These are phyloP conservation scores for Holtermanniella nyarrowii DNA, from an alignment of 768 basidiomycete genomes.

Conservation along the genomic window DNA sequence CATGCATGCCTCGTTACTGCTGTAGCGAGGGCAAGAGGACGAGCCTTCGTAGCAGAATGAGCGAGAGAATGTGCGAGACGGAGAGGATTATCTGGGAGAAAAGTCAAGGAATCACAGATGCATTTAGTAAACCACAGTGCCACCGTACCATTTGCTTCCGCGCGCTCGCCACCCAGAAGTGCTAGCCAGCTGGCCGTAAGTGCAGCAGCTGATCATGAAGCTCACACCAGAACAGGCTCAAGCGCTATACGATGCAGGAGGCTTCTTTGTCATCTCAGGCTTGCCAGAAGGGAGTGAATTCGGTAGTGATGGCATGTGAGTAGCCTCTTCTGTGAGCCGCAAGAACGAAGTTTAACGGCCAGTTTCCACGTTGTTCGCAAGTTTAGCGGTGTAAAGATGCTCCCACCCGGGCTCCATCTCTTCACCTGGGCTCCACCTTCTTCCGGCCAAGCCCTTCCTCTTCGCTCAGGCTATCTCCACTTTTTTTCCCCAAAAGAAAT, in stretches of 20 bases:
- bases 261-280: constrained; percentile 37
- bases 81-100: no score
- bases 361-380: constrained; percentile 26
- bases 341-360: neutral
- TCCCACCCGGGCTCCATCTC: constrained; percentile 42
- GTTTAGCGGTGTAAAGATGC: constrained; percentile 41
- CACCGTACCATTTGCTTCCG: no score
- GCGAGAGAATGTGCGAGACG: no score
- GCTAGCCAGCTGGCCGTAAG: no score
- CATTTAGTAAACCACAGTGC: no score
- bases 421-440: constrained; percentile 33
- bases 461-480: constrained; percentile 34
- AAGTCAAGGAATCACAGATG: no score
- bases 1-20: no score
- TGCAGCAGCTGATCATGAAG: constrained; percentile 6
- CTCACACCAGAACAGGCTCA: constrained; percentile 35
- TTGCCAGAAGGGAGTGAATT: constrained; percentile 39
- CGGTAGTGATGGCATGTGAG: constrained; percentile 41
- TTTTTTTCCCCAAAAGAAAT: constrained; percentile 19
- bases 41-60: no score
- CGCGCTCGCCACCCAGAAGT: no score
- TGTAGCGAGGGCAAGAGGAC: no score
- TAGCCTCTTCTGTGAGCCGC: constrained; percentile 10
- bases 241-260: constrained; percentile 36
- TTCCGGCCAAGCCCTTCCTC: constrained; percentile 15